Evolutionary conservation across 495 filamentous ascomycete species (phyloP).

Genomic region (Penicillium salamii): DNA sequence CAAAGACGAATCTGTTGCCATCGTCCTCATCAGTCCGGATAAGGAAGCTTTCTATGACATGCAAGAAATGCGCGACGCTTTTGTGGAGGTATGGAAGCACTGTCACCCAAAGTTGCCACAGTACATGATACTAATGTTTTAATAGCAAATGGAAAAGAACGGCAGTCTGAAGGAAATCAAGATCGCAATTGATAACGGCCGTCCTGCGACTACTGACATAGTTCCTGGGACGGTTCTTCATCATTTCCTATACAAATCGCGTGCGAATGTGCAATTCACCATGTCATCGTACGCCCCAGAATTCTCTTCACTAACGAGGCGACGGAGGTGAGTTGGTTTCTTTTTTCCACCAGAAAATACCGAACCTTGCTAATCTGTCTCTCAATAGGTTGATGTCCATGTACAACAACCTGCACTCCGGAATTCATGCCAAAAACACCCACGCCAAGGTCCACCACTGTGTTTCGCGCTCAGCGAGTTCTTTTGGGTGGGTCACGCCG

Average conservation of each 20-base stretch:
- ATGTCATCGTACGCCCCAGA: conserved; percentile 80
- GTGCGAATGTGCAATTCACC: conserved; percentile 89
- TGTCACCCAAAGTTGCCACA: too few relatives aligned
- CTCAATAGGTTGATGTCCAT: conserved; percentile 65
- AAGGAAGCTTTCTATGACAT: conserved; percentile 92
- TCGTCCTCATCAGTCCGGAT: conserved; percentile 87
- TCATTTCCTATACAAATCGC: conserved; percentile 94
- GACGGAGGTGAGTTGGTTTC: conserved; percentile 51
- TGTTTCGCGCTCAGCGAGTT: conserved; percentile 66
- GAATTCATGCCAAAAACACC: conserved; percentile 76
- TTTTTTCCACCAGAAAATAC: too few relatives aligned
- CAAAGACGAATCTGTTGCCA: conserved; percentile 75
- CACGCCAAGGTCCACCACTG: conserved; percentile 84
- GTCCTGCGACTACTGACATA: conserved; percentile 68
- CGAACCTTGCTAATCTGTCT: not conserved
- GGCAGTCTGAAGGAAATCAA: conserved; percentile 73
- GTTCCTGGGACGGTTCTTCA: conserved; percentile 74
- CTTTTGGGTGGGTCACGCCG: conserved; percentile 87
- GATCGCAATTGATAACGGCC: conserved; percentile 65
- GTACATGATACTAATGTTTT: not conserved
- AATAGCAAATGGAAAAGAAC: conserved; percentile 66
- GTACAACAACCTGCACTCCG: conserved; percentile 80
- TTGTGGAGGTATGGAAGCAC: conserved; percentile 56
- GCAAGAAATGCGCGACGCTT: conserved; percentile 75
- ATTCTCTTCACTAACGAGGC: conserved; percentile 61